Percentiles rank a stretch among this genome's conserved stretches.
Evolutionary conservation across 176 grass and related monocot species (phyloP).

Genomic region (Raddia guianensis): DNA sequence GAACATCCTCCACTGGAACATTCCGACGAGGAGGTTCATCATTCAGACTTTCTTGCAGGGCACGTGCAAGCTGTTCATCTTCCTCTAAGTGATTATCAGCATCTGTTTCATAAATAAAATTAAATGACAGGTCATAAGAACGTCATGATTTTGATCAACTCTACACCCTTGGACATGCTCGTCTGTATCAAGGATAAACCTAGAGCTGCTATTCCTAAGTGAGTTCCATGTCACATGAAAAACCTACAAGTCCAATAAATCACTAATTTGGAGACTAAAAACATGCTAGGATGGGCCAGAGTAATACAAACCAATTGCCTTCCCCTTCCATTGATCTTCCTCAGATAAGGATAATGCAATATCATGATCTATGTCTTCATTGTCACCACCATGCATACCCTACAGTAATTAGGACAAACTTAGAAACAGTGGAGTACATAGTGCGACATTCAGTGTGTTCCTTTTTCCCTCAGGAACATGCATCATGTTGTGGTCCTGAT

Average conservation of each 20-base stretch:
- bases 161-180: conserved; percentile 22
- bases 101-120: conserved; percentile 44
- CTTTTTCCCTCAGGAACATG: conserved; percentile 25
- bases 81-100: conserved; percentile 50
- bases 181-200: conserved; percentile 18
- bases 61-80: conserved; percentile 83
- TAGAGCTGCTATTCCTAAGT: conserved; percentile 24
- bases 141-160: conserved; percentile 12
- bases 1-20: conserved; percentile 43
- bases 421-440: conserved; percentile 40
- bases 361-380: conserved; percentile 83
- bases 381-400: conserved; percentile 43
- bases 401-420: conserved; percentile 33
- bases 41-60: conserved; percentile 88
- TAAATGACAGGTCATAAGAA: conserved; percentile 33
- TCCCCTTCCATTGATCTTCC: conserved; percentile 73
- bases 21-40: conserved; percentile 52
- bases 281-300: conserved; percentile 25
- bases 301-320: conserved; percentile 68
- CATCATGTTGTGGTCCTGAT: background rate
- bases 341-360: conserved; percentile 86
- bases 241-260: conserved; percentile 24
- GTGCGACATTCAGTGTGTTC: background rate
- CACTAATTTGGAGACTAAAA: conserved; percentile 26
- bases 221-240: conserved; percentile 18